These are phyloP conservation scores for Blastocystis sp. DNA, from an alignment of 352 stramenopile genomes.

Conservation along the genomic window DNA sequence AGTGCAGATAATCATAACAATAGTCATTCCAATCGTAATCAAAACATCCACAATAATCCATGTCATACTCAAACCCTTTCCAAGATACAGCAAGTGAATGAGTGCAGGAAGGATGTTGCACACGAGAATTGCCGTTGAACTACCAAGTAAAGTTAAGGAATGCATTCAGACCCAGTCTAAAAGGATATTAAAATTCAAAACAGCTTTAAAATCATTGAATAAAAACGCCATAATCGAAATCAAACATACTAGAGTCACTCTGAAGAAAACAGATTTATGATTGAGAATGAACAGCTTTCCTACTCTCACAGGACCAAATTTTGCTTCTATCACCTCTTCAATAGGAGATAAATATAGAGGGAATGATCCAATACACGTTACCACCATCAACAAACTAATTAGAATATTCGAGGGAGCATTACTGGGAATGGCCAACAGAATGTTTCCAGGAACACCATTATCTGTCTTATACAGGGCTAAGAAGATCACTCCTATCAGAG, in stretches of 20 bases:
- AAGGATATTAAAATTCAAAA: slow-evolving; percentile 60
- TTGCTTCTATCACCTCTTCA: slow-evolving; percentile 22
- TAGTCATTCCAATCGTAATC: neutral
- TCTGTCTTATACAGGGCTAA: slow-evolving; percentile 24
- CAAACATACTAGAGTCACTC: neutral
- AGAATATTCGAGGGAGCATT: neutral
- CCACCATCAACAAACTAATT: slow-evolving; percentile 39
- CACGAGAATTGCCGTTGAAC: slow-evolving; percentile 30
- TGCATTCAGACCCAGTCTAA: neutral
- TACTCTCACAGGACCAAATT: neutral
- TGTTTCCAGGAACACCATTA: slow-evolving; percentile 4
- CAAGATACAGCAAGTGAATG: slow-evolving; percentile 22
- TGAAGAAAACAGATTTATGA: neutral
- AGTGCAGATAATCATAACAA: slow-evolving; percentile 44
- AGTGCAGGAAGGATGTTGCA: slow-evolving; percentile 22
- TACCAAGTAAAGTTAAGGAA: slow-evolving; percentile 35
- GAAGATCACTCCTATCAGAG: slow-evolving; percentile 32
- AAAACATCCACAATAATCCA: slow-evolving; percentile 17
- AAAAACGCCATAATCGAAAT: slow-evolving; percentile 33
- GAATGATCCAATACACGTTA: slow-evolving; percentile 48
- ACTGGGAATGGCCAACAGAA: neutral
- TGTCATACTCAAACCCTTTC: neutral
- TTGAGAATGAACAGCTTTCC: slow-evolving; percentile 15
- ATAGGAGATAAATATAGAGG: slow-evolving; percentile 36
- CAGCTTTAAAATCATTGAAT: slow-evolving; percentile 12